Percentiles rank a stretch among this genome's conserved stretches.
These are phyloP conservation scores for Verruconis gallopava DNA, from an alignment of 2,329 filamentous ascomycete genomes.

Conservation along the genomic window DNA sequence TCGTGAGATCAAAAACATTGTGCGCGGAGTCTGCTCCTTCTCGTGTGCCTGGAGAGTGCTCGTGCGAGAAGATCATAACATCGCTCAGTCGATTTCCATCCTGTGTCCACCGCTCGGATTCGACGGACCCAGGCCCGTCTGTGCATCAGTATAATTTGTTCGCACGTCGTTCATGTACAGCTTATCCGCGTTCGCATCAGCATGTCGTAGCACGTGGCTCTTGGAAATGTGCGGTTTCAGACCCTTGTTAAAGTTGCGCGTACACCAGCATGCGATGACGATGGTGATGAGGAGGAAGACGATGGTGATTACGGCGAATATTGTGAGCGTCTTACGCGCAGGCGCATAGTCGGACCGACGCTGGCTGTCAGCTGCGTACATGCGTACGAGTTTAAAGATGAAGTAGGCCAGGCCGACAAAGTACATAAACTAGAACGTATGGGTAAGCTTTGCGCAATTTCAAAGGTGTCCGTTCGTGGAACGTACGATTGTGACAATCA, in stretches of 20 bases:
- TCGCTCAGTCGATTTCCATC: slow-evolving; percentile 11
- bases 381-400: slow-evolving; percentile 93
- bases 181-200: slow-evolving; percentile 30
- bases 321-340: slow-evolving; percentile 74
- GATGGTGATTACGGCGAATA: slow-evolving; percentile 89
- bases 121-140: slow-evolving; percentile 15
- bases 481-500: slow-evolving; percentile 58
- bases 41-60: too few species aligned
- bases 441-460: too few species aligned
- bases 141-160: slow-evolving; percentile 29
- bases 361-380: slow-evolving; percentile 54
- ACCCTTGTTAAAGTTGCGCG: slow-evolving; percentile 78
- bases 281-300: slow-evolving; percentile 82
- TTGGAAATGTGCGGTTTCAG: slow-evolving; percentile 73
- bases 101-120: slow-evolving; percentile 3
- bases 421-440: slow-evolving; percentile 51
- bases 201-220: slow-evolving; percentile 25
- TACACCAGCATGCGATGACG: slow-evolving; percentile 72
- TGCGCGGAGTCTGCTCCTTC: too few species aligned
- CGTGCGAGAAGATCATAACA: too few species aligned
- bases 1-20: too few species aligned
- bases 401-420: slow-evolving; percentile 87
- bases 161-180: slow-evolving; percentile 35
- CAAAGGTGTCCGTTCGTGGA: not conserved
- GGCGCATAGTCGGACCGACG: slow-evolving; percentile 51